Conservation (phyloP, 306 rosid genomes). For the Adenanthera pavonina region DNA sequence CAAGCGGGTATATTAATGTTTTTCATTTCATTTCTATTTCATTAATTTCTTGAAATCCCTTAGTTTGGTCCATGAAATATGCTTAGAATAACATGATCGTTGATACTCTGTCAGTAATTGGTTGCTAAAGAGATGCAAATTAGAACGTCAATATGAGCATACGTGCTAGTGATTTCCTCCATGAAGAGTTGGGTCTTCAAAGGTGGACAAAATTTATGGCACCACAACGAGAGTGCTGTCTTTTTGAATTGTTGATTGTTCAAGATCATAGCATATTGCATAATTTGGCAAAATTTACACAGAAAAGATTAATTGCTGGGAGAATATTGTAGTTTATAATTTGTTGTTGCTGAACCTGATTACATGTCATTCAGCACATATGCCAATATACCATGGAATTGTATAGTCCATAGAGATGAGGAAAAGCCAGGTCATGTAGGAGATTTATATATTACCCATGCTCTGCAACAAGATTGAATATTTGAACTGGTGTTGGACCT, state of each 20-base stretch:
- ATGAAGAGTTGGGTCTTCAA: neutral
- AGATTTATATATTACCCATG: neutral
- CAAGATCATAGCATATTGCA: neutral
- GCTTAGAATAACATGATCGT: neutral
- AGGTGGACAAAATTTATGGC: slow-evolving; percentile 5
- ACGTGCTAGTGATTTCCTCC: neutral
- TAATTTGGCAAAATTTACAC: neutral
- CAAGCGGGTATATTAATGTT: slow-evolving; percentile 34
- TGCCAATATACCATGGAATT: slow-evolving; percentile 6
- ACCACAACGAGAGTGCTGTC: neutral
- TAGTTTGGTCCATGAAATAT: neutral
- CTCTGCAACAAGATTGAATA: neutral
- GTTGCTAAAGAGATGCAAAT: neutral
- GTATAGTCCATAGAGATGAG: neutral
- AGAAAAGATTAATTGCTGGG: neutral
- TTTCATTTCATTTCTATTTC: neutral
- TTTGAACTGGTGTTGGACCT: neutral
- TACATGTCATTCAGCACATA: neutral
- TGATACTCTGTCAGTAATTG: neutral
- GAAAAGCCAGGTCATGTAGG: neutral
- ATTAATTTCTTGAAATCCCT: neutral
- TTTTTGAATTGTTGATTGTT: neutral
- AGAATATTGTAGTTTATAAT: neutral
- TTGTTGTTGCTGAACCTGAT: neutral
- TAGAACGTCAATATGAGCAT: neutral